Evolutionary conservation across 2,329 filamentous ascomycete species (phyloP).

Genomic region (Sporothrix brunneoviolacea): DNA sequence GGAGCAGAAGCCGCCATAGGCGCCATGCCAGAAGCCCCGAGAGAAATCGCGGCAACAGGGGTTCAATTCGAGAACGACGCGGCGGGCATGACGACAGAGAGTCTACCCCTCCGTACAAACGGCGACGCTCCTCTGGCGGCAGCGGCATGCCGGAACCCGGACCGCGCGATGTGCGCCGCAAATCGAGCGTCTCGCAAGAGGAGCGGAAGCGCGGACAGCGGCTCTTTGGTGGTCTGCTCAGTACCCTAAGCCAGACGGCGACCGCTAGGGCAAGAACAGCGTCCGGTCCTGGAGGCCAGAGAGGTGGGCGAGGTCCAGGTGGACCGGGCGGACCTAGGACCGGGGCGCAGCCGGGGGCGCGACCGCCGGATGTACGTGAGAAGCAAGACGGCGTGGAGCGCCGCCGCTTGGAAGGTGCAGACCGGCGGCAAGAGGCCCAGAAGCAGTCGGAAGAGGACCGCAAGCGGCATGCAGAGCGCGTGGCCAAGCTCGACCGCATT

Average conservation of each 20-base stretch:
- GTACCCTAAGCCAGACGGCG: constrained; percentile 64
- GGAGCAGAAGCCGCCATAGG: not conserved
- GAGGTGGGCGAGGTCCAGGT: constrained; percentile 47
- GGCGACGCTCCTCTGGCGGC: not conserved
- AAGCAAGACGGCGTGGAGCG: too few species aligned
- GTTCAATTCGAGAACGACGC: too few species aligned
- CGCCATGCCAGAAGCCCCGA: not conserved
- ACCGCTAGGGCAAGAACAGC: constrained; percentile 57
- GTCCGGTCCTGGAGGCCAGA: constrained; percentile 44
- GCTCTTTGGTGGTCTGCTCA: constrained; percentile 76
- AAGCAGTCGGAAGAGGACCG: constrained; percentile 66
- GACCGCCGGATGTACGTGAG: too few species aligned
- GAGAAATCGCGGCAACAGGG: too few species aligned
- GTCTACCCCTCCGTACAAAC: not conserved
- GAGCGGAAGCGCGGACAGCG: constrained; percentile 81
- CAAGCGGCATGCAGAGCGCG: constrained; percentile 58
- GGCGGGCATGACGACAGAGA: not conserved
- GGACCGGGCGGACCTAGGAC: constrained; percentile 48
- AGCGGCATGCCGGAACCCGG: not conserved
- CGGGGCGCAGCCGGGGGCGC: too few species aligned
- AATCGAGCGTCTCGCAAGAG: constrained; percentile 46
- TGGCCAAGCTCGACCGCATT: constrained; percentile 53
- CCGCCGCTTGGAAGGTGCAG: not conserved
- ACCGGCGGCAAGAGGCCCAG: constrained; percentile 61
- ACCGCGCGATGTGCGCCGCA: constrained; percentile 9